phyloP scores from a whole-genome alignment of 495 filamentous ascomycete species.

The Podospora sp. region DNA sequence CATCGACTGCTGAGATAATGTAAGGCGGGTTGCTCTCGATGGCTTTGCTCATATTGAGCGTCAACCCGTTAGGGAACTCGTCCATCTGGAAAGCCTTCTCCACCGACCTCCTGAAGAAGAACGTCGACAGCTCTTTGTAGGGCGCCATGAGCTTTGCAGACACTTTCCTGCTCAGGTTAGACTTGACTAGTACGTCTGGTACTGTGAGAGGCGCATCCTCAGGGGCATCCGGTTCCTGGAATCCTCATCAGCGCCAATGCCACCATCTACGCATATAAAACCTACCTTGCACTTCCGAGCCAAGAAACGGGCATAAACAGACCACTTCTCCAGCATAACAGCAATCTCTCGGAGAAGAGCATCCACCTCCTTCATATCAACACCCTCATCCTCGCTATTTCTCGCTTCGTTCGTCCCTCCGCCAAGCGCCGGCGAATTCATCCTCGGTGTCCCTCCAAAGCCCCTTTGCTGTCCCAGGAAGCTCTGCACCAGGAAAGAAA shows the following conservation, averaged over 20 bases:
- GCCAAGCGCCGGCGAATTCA: conserved; percentile 68
- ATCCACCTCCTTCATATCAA: conserved; percentile 95
- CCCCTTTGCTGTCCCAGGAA: conserved; percentile 72
- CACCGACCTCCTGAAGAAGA: conserved; percentile 94
- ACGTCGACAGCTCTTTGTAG: conserved; percentile 86
- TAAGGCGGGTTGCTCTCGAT: conserved; percentile 77
- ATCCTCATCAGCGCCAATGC: neutral
- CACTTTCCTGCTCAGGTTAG: conserved; percentile 75
- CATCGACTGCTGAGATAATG: conserved; percentile 94
- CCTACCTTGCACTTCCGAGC: conserved; percentile 79
- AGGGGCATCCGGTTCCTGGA: conserved; percentile 46
- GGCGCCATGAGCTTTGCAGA: conserved; percentile 68
- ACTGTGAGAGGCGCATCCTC: conserved; percentile 54
- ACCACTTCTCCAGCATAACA: conserved; percentile 91
- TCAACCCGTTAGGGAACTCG: conserved; percentile 80
- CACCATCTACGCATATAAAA: neutral
- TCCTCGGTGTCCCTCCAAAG: conserved; percentile 51
- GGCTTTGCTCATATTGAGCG: conserved; percentile 67
- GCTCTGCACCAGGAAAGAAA: conserved; percentile 93
- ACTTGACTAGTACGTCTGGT: conserved; percentile 72
- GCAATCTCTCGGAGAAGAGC: conserved; percentile 81
- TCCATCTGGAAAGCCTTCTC: conserved; percentile 99
- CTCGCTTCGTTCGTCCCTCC: conserved; percentile 52
- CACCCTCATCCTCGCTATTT: conserved; percentile 79
- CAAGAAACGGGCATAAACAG: conserved; percentile 86